Conservation (phyloP, 805 yeast genomes). For the Sugiyamaella smithiae region DNA sequence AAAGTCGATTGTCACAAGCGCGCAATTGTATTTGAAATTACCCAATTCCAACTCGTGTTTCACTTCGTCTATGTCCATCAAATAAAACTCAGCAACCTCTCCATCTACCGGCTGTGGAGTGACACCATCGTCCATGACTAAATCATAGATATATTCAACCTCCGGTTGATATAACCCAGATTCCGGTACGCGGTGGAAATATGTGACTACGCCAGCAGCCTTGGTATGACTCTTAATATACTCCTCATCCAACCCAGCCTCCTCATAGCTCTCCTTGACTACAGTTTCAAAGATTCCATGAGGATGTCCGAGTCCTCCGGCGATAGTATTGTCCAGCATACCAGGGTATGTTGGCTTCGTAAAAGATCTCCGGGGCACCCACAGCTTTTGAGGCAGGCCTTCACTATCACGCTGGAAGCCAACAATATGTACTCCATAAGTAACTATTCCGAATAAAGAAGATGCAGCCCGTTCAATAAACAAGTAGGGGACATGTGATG, state of each 20-base stretch:
- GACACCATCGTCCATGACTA: slow-evolving; percentile 48
- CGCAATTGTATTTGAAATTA: slow-evolving; percentile 90
- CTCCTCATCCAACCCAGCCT: slow-evolving; percentile 68
- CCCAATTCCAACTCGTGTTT: slow-evolving; percentile 46
- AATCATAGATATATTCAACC: slow-evolving; percentile 75
- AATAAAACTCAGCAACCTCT: slow-evolving; percentile 70
- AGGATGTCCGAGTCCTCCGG: slow-evolving; percentile 91
- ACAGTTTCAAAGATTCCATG: slow-evolving; percentile 71
- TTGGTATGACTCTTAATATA: slow-evolving; percentile 47
- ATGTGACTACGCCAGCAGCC: slow-evolving; percentile 66
- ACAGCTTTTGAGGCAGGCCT: slow-evolving; percentile 43
- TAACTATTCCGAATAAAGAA: slow-evolving; percentile 76
- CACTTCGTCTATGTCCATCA: slow-evolving; percentile 62
- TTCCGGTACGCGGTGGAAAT: slow-evolving; percentile 44
- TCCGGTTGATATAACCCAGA: slow-evolving; percentile 80
- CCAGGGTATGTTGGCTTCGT: slow-evolving; percentile 87
- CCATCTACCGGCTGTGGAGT: slow-evolving; percentile 63
- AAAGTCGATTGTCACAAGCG: slow-evolving; percentile 73
- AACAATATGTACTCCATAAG: slow-evolving; percentile 85
- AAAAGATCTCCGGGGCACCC: slow-evolving; percentile 82
- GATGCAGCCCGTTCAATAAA: slow-evolving; percentile 78
- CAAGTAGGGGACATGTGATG: slow-evolving; percentile 55
- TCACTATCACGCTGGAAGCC: slow-evolving; percentile 64
- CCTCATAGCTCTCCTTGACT: slow-evolving; percentile 84
- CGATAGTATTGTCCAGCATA: slow-evolving; percentile 89